Base-by-base conservation (phyloP, 75 land plant species). In the Pseudotsuga menziesii region DNA sequence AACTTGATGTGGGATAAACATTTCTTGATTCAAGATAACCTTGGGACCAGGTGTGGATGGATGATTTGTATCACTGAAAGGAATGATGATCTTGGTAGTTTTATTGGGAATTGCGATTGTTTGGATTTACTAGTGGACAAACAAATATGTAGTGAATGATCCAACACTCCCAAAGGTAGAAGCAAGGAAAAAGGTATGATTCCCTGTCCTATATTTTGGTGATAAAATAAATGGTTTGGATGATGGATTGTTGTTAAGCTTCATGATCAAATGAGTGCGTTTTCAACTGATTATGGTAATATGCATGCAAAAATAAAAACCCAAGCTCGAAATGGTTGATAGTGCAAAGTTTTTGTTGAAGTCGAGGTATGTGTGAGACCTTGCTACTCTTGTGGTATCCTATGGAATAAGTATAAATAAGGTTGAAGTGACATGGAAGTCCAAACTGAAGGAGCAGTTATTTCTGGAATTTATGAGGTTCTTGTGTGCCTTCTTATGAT, bases 361-460 rank as follows among this genome's bases (percentile, higher is more conserved):
- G 55, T 93, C 94, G 67, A 87, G 81, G 72, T 96, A 96, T 64
- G 92, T 96, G 35, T 84, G 98, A 61, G 91, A 96, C 85, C 91
- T 96, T 44, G 96, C 94, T 2, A 96, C 96, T 26, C 78, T 96
- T 78, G 96, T 96, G 61, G 98, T 96, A 78, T 96, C 98, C 32
- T 96, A 93, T 88, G 98, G 98, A 76, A 91, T 96, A 22, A 89
- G 92, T 80, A 93, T 96, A 77, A 96, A 93, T 79, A 88, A 93
- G 59, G 98, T 96, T 60, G 98, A 96, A 78, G 98, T 96, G 73
- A 96, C 98, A 27, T 93, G 98, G 98, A 96, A 96, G 76, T 88
- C 94, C 26, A 96, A 96, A 82, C 90, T 96, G 58, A 96, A 96
- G 76, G 91, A 91, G 67, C 96, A 96, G 92, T 96, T 91, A 77